A percentile compares a stretch with the other conserved stretches of the same genome.
Evolutionary conservation across 495 filamentous ascomycete genomes (phyloP).

Genomic region (Hyaloscypha variabilis): DNA sequence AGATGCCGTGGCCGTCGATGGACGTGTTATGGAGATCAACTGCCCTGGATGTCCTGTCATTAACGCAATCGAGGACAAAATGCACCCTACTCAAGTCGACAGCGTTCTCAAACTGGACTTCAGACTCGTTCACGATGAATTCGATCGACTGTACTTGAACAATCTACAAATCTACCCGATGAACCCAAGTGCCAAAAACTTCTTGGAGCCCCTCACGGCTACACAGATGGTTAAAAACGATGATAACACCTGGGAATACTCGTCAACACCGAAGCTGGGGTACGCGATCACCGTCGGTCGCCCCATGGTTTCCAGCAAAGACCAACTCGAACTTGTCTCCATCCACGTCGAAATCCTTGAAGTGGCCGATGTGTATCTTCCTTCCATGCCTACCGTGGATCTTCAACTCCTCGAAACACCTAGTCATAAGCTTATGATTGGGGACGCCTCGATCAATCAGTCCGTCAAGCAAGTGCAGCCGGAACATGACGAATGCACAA

Average conservation of each 20-base stretch:
- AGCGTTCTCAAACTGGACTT: conserved; percentile 29
- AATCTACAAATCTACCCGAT: conserved; percentile 30
- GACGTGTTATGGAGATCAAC: conserved; percentile 17
- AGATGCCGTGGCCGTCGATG: conserved; percentile 14
- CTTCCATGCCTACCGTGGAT: conserved; percentile 48
- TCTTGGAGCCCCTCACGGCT: conserved; percentile 24
- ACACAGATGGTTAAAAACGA: conserved; percentile 22
- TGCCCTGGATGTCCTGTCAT: conserved; percentile 32
- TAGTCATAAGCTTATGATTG: conserved; percentile 46
- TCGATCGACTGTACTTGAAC: conserved; percentile 27
- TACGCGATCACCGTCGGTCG: conserved; percentile 24
- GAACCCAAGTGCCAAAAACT: conserved; percentile 5
- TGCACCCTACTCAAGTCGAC: conserved; percentile 20
- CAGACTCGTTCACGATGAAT: conserved; percentile 22
- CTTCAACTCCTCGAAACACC: conserved; percentile 46
- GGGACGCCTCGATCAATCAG: conserved; percentile 35
- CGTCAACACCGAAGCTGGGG: conserved; percentile 20
- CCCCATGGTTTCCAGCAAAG: conserved; percentile 28
- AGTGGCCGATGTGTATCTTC: conserved; percentile 46
- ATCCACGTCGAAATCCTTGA: conserved; percentile 53
- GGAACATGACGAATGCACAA: conserved; percentile 43
- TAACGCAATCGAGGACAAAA: conserved; percentile 18
- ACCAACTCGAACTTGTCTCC: conserved; percentile 41
- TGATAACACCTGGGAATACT: conserved; percentile 16
- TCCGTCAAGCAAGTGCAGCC: conserved; percentile 5